Evolutionary conservation across 768 basidiomycete species (phyloP).

Genomic region (Jaapia argillacea): DNA sequence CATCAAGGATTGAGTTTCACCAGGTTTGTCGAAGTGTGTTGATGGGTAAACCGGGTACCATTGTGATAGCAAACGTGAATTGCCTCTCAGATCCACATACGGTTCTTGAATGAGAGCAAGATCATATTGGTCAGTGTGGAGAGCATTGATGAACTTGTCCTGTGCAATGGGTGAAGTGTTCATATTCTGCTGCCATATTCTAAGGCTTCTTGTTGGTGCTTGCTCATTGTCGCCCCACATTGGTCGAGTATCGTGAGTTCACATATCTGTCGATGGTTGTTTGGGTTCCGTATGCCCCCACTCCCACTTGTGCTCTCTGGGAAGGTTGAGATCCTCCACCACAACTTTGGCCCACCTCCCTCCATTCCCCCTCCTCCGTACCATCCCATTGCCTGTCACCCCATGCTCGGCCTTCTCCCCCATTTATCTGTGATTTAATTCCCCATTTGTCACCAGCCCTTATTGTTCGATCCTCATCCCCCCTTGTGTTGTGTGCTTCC

Average conservation of each 20-base stretch:
- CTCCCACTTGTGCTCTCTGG: background rate
- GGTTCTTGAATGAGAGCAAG: background rate
- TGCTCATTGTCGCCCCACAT: background rate
- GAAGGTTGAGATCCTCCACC: background rate
- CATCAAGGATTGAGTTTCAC: constrained; percentile 9
- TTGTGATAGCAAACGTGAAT: background rate
- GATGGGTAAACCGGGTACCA: background rate
- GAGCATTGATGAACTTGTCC: background rate
- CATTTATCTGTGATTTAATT: background rate
- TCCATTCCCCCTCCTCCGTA: background rate
- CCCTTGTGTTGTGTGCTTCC: background rate
- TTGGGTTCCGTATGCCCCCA: background rate
- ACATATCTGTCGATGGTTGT: background rate
- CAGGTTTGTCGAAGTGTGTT: background rate
- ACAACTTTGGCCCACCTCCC: background rate
- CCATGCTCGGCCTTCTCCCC: too few relatives aligned
- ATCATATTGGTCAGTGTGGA: background rate
- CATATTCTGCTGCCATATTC: background rate
- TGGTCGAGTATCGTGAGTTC: background rate
- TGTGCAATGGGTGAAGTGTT: background rate
- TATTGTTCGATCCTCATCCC: background rate
- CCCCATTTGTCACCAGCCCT: background rate
- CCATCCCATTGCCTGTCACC: background rate
- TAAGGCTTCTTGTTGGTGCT: background rate
- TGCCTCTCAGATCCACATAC: background rate